These are phyloP conservation scores for Theobroma cacao DNA, from an alignment of 345 rosid species.

Conservation along the genomic window DNA sequence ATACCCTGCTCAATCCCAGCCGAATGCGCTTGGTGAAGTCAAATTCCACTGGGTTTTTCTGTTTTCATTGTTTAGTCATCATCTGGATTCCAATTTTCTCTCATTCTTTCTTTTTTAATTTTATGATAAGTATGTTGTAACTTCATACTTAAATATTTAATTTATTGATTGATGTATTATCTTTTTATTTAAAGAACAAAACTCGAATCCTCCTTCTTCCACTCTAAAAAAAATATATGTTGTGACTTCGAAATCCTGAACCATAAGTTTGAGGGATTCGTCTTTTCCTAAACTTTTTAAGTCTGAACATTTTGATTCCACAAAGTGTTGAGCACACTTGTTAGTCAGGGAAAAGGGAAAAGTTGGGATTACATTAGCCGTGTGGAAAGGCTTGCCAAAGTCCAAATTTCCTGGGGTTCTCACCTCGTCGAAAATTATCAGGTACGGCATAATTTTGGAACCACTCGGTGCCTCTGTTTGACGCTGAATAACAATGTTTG, in stretches of 20 bases:
- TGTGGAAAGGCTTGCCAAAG: neutral
- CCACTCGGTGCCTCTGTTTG: neutral
- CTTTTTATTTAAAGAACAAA: too few species aligned
- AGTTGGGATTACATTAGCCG: neutral
- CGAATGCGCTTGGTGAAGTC: too few species aligned
- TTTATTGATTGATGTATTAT: too few species aligned
- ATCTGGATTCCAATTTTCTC: too few species aligned
- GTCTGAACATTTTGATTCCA: neutral
- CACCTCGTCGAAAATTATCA: neutral
- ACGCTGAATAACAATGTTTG: neutral
- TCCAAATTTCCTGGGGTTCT: neutral
- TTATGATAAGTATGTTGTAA: too few species aligned
- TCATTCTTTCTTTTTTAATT: too few species aligned
- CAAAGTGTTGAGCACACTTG: neutral
- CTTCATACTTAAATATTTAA: too few species aligned
- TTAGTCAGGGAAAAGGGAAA: neutral
- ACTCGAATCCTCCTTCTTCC: too few species aligned
- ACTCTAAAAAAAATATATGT: too few species aligned
- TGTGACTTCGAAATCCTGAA: neutral
- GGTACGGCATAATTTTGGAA: neutral
- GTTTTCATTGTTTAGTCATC: too few species aligned
- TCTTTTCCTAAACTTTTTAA: neutral
- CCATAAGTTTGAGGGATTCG: neutral
- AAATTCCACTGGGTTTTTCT: too few species aligned
- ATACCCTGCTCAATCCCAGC: too few species aligned